Evolutionary conservation across 1,284 basidiomycete genomes (phyloP).

Genomic region (Earliella scabrosa): DNA sequence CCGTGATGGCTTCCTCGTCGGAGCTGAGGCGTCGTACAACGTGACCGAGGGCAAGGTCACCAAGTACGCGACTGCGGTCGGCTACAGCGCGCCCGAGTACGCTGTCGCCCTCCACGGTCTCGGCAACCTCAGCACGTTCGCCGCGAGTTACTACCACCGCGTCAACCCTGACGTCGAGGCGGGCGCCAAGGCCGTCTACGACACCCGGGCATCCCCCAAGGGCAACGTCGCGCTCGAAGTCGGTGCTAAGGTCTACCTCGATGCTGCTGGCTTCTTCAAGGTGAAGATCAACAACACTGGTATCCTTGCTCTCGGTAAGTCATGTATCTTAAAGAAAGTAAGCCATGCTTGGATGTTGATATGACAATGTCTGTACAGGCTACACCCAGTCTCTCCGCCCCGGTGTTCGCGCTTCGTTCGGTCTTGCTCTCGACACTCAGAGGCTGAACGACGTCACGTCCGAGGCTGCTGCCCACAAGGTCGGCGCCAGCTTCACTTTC

Average conservation of each 20-base stretch:
- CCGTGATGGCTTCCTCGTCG: conserved; percentile 96
- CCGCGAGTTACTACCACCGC: conserved; percentile 98
- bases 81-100: conserved; percentile 97
- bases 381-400: conserved; percentile 95
- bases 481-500: conserved; percentile 74
- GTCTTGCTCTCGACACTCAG: conserved; percentile 91
- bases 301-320: conserved; percentile 85
- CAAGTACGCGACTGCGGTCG: conserved; percentile 91
- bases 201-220: conserved; percentile 88
- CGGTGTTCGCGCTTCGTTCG: conserved; percentile 94
- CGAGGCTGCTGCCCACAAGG: conserved; percentile 75
- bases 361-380: conserved; percentile 43
- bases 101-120: conserved; percentile 95
- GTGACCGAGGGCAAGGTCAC: conserved; percentile 92
- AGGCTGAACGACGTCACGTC: conserved; percentile 76
- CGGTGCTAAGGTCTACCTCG: conserved; percentile 94
- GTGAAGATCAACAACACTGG: conserved; percentile 99
- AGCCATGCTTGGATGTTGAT: background rate
- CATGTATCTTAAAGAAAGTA: conserved; percentile 21
- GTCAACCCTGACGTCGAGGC: conserved; percentile 96
- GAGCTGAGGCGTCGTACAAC: conserved; percentile 97
- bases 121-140: conserved; percentile 93
- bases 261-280: conserved; percentile 92
- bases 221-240: conserved; percentile 90
- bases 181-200: conserved; percentile 97